Evolutionary conservation across 805 yeast species (phyloP).

Genomic region (Lipomyces oligophaga): DNA sequence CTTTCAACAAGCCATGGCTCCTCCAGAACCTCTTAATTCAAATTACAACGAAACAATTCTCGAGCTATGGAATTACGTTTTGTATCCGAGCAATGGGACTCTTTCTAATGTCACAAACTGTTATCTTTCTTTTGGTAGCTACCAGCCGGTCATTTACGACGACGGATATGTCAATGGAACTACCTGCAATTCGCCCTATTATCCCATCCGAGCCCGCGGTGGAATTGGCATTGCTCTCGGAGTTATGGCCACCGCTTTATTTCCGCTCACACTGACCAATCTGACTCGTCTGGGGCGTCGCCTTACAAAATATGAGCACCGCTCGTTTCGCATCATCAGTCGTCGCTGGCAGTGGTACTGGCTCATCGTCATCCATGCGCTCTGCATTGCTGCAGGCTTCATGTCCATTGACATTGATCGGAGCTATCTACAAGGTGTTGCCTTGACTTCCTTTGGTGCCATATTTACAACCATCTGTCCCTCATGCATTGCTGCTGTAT

Average conservation of each 20-base stretch:
- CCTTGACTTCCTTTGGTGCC: slow-evolving; percentile 31
- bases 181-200: slow-evolving; percentile 31
- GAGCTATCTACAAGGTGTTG: slow-evolving; percentile 33
- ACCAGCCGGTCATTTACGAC: slow-evolving; percentile 25
- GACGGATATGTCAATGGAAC: slow-evolving; percentile 32
- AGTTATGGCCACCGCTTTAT: slow-evolving; percentile 21
- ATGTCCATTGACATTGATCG: slow-evolving; percentile 35
- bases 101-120: slow-evolving; percentile 33
- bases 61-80: slow-evolving; percentile 23
- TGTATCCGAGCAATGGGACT: slow-evolving; percentile 33
- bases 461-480: slow-evolving; percentile 29
- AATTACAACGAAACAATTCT: slow-evolving; percentile 30
- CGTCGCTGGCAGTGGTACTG: slow-evolving; percentile 37
- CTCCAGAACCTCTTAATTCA: slow-evolving; percentile 25
- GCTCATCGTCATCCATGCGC: slow-evolving; percentile 30
- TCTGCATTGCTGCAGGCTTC: slow-evolving; percentile 34
- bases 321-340: slow-evolving; percentile 29
- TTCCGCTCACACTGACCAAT: slow-evolving; percentile 32
- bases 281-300: slow-evolving; percentile 33
- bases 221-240: slow-evolving; percentile 32
- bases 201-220: slow-evolving; percentile 31
- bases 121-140: slow-evolving; percentile 32
- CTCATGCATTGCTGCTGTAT: slow-evolving; percentile 26
- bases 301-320: slow-evolving; percentile 24
- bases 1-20: too few species aligned